Evolutionary conservation across 345 rosid species (phyloP).

Genomic region (Rhodomyrtus tomentosa): DNA sequence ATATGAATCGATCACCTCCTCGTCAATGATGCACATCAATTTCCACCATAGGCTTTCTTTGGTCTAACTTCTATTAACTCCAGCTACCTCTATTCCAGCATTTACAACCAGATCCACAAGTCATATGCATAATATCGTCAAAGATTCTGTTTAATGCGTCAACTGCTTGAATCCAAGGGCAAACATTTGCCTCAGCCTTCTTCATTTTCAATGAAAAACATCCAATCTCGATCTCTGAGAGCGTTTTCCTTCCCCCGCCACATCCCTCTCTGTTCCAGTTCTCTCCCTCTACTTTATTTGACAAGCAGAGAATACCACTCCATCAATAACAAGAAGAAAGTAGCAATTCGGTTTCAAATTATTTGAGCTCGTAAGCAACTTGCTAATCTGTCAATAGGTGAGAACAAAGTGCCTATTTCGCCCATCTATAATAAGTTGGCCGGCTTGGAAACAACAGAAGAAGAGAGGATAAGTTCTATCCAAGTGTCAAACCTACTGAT

Average conservation of each 20-base stretch:
- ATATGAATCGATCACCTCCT: background rate
- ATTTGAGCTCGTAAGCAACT: background rate
- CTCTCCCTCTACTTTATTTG: background rate
- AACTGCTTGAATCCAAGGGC: background rate
- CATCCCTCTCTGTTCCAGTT: background rate
- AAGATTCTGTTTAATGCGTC: background rate
- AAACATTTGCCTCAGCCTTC: background rate
- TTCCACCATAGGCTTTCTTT: background rate
- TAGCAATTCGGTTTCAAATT: background rate
- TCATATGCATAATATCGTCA: background rate
- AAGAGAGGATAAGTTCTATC: background rate
- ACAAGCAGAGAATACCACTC: background rate
- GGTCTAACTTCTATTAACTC: background rate
- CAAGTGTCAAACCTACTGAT: background rate
- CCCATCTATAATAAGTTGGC: background rate
- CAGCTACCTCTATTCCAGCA: background rate
- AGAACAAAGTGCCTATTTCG: background rate
- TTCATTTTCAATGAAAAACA: background rate
- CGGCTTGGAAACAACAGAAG: background rate
- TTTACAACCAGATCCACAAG: background rate
- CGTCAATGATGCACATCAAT: background rate
- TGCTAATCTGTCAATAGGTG: background rate
- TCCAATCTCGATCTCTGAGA: background rate
- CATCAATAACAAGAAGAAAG: background rate
- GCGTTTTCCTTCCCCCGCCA: background rate